These are phyloP conservation scores for Triticum timopheevii DNA, from an alignment of 176 grass and related monocot species.

Conservation along the genomic window DNA sequence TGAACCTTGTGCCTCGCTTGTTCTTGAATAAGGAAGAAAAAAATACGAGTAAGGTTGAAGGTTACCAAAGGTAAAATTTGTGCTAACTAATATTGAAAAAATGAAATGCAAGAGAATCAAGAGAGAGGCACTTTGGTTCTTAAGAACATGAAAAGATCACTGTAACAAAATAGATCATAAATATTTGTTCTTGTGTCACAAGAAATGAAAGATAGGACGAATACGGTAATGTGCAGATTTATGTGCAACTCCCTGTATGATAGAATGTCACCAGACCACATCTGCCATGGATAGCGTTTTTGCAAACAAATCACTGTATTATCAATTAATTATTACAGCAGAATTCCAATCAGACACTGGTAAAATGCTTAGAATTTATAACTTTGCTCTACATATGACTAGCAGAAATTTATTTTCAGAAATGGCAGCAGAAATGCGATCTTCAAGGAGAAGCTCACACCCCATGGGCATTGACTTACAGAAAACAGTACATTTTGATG, in stretches of 20 bases:
- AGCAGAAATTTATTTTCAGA: too few species aligned
- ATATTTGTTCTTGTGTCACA: not conserved
- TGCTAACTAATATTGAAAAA: not conserved
- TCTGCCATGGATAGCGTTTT: too few species aligned
- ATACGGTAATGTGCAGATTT: not conserved
- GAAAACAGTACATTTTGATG: not conserved
- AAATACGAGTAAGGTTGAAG: not conserved
- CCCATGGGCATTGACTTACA: not conserved
- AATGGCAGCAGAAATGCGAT: not conserved
- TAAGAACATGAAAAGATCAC: not conserved
- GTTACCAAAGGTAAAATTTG: not conserved
- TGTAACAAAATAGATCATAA: not conserved
- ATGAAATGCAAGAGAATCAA: not conserved
- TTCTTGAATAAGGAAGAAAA: slow-evolving; percentile 40
- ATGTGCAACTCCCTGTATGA: not conserved
- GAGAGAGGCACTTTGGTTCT: not conserved
- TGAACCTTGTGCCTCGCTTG: slow-evolving; percentile 65
- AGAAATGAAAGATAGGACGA: not conserved
- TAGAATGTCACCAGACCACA: not conserved
- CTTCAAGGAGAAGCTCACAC: not conserved
- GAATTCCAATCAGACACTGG: too few species aligned
- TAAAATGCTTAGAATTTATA: too few species aligned
- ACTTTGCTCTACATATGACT: too few species aligned
- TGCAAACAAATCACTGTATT: too few species aligned
- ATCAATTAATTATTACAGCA: too few species aligned